Conservation (phyloP, 306 rosid genomes). For the Vigna trinervia region DNA sequence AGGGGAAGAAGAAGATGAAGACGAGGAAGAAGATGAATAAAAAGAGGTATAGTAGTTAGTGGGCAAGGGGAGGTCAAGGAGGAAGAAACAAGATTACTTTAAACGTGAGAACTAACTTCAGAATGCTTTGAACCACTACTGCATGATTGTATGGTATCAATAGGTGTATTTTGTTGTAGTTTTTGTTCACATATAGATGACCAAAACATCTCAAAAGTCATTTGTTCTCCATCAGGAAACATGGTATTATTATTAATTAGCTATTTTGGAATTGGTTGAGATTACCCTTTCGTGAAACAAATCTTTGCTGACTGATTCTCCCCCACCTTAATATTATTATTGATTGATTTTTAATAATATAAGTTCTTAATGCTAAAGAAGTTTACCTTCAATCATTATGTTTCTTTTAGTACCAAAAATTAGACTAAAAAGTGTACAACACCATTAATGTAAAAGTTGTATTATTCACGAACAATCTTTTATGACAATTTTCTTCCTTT, state of each 20-base stretch:
- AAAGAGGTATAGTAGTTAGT: neutral
- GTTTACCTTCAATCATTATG: neutral
- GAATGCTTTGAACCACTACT: neutral
- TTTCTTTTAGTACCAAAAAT: neutral
- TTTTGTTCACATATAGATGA: conserved; percentile 11
- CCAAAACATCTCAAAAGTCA: neutral
- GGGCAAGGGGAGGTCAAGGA: neutral
- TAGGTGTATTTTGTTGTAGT: neutral
- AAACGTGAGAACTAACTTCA: neutral
- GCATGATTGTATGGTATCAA: neutral
- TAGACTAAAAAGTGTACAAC: neutral
- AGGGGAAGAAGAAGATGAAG: neutral
- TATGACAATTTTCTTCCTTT: neutral
- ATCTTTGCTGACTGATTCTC: neutral
- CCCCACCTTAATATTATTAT: neutral
- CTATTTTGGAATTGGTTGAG: neutral
- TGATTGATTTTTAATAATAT: neutral
- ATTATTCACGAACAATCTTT: neutral
- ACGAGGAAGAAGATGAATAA: neutral
- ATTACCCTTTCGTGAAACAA: conserved; percentile 13
- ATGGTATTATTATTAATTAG: neutral
- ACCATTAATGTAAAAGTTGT: neutral
- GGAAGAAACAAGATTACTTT: conserved; percentile 3
- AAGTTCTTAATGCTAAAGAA: neutral
- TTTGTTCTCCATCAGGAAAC: neutral